Percentiles rank a stretch among this genome's conserved stretches.
Evolutionary conservation across 2,329 filamentous ascomycete genomes (phyloP).

Genomic region (Cladosporium sp.): DNA sequence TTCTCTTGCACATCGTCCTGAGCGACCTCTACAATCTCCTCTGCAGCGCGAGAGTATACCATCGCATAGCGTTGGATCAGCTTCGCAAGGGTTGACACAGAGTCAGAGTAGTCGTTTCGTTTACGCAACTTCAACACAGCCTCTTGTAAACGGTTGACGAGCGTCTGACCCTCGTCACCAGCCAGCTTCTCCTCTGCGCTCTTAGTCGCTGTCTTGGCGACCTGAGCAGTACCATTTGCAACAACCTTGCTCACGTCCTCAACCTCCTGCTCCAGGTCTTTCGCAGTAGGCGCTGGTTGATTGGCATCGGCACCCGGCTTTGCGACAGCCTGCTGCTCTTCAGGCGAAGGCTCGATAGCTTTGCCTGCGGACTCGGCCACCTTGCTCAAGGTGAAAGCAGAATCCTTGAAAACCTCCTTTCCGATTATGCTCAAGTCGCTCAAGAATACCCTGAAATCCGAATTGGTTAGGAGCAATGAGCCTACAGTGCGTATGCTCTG

Average conservation of each 20-base stretch:
- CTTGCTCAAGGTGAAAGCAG: constrained; percentile 75
- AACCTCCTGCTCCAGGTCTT: constrained; percentile 61
- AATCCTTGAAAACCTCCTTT: constrained; percentile 83
- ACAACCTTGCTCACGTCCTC: constrained; percentile 50
- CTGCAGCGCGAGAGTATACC: constrained; percentile 72
- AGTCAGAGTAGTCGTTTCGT: constrained; percentile 80
- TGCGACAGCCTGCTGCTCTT: constrained; percentile 59
- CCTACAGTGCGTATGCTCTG: constrained; percentile 81
- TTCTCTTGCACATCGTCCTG: constrained; percentile 75
- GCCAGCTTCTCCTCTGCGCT: constrained; percentile 74
- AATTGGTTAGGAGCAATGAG: constrained; percentile 82
- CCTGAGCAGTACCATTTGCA: constrained; percentile 48
- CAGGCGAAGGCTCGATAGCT: constrained; percentile 67
- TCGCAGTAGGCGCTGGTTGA: constrained; percentile 53
- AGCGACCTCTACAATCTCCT: constrained; percentile 66
- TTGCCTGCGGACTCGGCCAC: constrained; percentile 75
- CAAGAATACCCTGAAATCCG: constrained; percentile 84
- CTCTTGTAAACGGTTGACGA: constrained; percentile 75
- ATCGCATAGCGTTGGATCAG: constrained; percentile 78
- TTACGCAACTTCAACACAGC: constrained; percentile 73
- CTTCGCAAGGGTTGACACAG: constrained; percentile 74
- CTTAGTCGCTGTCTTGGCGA: constrained; percentile 61
- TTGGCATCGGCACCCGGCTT: constrained; percentile 53
- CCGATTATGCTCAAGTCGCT: constrained; percentile 77
- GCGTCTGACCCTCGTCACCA: constrained; percentile 70